Evolutionary conservation across 2,329 filamentous ascomycete genomes (phyloP), one percentile per base, ranked within the genome.

Genomic region (Rhynchosporium agropyri): DNA sequence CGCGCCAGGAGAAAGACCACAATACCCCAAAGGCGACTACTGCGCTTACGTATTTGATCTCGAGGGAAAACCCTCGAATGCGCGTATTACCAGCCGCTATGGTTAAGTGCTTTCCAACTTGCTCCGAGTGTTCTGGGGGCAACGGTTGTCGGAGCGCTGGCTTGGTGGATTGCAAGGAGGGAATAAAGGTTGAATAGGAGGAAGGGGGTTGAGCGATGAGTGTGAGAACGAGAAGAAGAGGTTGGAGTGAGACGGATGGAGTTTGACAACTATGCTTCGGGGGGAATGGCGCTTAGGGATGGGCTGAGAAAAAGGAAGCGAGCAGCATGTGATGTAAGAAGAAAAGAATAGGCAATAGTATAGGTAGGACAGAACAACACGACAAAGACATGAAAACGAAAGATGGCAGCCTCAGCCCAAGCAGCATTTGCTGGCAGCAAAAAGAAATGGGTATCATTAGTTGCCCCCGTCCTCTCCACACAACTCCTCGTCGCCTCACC

Each of bases 41-140:
- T 61, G 63, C 7, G 61, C 66, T 1, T 68, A 60, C 58, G 36
- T 67, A 0, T 38, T 63, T 40, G 65, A 68, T 62, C 48, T 51
- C 12, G 63, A 65, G 46, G 66, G 66, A 15, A 63, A 68, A 65
- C 67, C 51, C 54, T 68, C 42, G 65, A 68, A 57, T 65, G 59
- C 54, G 51, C 63, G 20, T 66, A 63, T n/a, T 66, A 62, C 49
- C 61, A 68, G 28, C 61, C 64, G 8, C 62, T 49, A 48, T 68
- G 66, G 64, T 63, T 65, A 58, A 63, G 58, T 58, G 62, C 60
- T 2, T n/a, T 65, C 15, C 62, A 65, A 53, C 10, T 57, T 60
- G 58, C 50, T 15, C 63, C 61, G 1, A 65, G 9, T 38, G 42
- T 66, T 4, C 13, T 65, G 26, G 63, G 55, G 4, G 58, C 51